Evolutionary conservation across 1,284 basidiomycete genomes (phyloP), one percentile per base, ranked within the genome.

Genomic region (Fomitopsis schrenkii): DNA sequence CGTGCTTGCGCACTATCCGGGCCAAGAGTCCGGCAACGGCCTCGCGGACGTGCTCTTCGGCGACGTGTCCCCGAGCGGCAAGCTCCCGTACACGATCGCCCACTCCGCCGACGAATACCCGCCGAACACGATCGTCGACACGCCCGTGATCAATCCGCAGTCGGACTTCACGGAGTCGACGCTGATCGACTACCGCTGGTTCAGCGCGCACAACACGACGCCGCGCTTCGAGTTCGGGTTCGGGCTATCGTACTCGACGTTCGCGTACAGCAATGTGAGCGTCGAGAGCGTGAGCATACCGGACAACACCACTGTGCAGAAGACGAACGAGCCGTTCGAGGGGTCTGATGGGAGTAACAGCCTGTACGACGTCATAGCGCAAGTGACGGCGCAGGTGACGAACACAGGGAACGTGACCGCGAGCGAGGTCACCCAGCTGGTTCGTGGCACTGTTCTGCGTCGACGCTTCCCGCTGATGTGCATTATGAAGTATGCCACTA

Each of bases 41-140:
- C 73, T 86, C 42, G 77, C 79, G 14, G 80, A 83, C 60, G 72
- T 82, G 19, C 68, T 82, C 1, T 82, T 75, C 62, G 80, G 77
- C 17, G 71, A 67, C 14, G 77, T 78, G 61, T 83, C 80, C 68
- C 83, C 83, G 0, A 65, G 84, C 38, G 93, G 85, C 12, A 80
- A 86, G 46, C 74, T 94, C 38, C 90, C 91, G 0, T 92, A 91
- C 74, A 92, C 91, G 1, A 92, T 93, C 66, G 91, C 88, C 45
- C 88, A 87, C 75, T 73, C 78, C 22, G 63, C 75, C 2, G 68
- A 74, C 38, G 92, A 95, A 71, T 94, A 93, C 72, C 74, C 81
- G 28, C 52, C 52, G 5, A 35, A 54, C n/a, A 54, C 52, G 35
- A 54, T 54, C 52, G 36, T 54, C 35, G 52, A 33, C 35, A 54